phyloP scores from a whole-genome alignment of 169 alveolate species.

The Toxoplasma gondii region DNA sequence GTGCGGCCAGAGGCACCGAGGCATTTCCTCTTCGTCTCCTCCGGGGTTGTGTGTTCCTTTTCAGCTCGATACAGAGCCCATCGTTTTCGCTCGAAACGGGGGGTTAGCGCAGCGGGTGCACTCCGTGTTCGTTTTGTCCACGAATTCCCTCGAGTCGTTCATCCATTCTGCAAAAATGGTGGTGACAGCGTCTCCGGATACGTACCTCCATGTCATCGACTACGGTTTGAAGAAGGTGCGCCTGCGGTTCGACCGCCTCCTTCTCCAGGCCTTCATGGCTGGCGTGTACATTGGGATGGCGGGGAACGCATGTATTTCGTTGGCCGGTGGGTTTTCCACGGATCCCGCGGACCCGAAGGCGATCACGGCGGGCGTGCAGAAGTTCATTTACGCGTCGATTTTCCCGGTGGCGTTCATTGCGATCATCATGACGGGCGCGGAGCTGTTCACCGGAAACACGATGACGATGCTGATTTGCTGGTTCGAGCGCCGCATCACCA shows the following conservation, averaged over 20 bases:
- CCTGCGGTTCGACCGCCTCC: slow-evolving; percentile 54
- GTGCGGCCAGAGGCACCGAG: no score
- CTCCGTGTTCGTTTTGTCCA: no score
- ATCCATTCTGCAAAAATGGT: slow-evolving; percentile 24
- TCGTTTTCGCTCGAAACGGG: no score
- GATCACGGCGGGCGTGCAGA: slow-evolving; percentile 27
- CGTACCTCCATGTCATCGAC: slow-evolving; percentile 38
- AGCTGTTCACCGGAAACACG: slow-evolving; percentile 60
- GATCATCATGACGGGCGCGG: slow-evolving; percentile 56
- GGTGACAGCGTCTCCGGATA: slow-evolving; percentile 50
- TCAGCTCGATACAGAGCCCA: no score
- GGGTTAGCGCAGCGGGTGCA: no score
- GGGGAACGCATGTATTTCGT: slow-evolving; percentile 36
- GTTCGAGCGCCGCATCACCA: slow-evolving; percentile 35
- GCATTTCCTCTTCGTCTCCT: no score
- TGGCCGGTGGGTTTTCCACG: slow-evolving; percentile 51
- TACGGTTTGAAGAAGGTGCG: slow-evolving; percentile 37
- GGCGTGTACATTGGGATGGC: slow-evolving; percentile 59
- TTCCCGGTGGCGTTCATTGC: slow-evolving; percentile 60
- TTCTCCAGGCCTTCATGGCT: slow-evolving; percentile 62
- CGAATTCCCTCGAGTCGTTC: no score
- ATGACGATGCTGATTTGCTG: slow-evolving; percentile 57
- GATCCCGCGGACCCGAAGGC: neutral
- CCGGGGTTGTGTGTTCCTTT: no score
- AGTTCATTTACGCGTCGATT: slow-evolving; percentile 49